Evolutionary conservation across 2,329 filamentous ascomycete species (phyloP).

Genomic region (Aspergillaceae sp.): DNA sequence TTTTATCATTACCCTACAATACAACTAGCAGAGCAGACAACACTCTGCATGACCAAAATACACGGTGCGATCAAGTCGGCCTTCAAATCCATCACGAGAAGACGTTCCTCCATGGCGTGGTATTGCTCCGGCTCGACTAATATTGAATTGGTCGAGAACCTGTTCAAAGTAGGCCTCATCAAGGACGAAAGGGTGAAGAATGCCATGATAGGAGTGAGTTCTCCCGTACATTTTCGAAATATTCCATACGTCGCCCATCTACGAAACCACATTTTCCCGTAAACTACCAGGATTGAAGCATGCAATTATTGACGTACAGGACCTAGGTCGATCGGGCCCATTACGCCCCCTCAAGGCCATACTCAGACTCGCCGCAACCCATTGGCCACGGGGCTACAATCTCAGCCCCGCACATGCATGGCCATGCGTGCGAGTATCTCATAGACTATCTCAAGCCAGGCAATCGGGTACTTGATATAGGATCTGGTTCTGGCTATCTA

Average conservation of each 20-base stretch:
- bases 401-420: constrained; percentile 66
- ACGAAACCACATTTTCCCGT: background rate
- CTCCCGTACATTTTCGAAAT: background rate
- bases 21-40: no score
- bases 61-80: background rate
- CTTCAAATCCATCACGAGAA: constrained; percentile 5
- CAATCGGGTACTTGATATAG: constrained; percentile 60
- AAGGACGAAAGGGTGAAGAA: constrained; percentile 60
- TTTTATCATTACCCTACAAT: background rate
- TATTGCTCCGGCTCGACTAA: constrained; percentile 70
- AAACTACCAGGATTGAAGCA: no score
- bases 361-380: constrained; percentile 61
- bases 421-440: constrained; percentile 54
- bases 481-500: constrained; percentile 71
- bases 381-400: constrained; percentile 63
- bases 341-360: constrained; percentile 64
- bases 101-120: constrained; percentile 67
- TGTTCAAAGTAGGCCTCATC: constrained; percentile 64
- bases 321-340: constrained; percentile 75
- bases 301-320: background rate
- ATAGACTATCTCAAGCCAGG: constrained; percentile 49
- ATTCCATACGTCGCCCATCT: background rate
- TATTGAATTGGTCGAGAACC: constrained; percentile 65
- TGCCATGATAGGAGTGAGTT: constrained; percentile 65
- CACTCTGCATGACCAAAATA: constrained; percentile 7